These are phyloP conservation scores for Rhizomucor pusillus DNA, from an alignment of 371 early-diverging fungal genomes.

Conservation along the genomic window DNA sequence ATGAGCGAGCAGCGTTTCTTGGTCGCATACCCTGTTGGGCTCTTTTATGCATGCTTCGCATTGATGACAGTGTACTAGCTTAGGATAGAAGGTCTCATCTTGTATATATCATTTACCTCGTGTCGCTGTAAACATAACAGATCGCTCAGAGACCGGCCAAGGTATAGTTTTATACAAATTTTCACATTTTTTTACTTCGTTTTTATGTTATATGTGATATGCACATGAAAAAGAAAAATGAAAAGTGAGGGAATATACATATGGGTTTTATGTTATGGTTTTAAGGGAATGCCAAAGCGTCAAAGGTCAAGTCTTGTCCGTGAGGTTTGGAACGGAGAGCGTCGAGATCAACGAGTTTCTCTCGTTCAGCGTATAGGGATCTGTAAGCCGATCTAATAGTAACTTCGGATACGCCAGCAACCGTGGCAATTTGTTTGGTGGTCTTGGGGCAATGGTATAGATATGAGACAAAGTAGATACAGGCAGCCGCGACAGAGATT, in stretches of 20 bases:
- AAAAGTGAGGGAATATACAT: no score
- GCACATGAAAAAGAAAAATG: no score
- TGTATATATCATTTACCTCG: no score
- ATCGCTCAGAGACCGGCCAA: no score
- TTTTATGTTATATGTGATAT: no score
- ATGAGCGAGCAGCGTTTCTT: slow-evolving; percentile 92
- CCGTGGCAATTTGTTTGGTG: slow-evolving; percentile 76
- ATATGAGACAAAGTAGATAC: slow-evolving; percentile 82
- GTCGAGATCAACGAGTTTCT: slow-evolving; percentile 53
- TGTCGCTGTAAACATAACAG: no score
- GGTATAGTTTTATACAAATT: no score
- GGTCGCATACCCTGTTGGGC: slow-evolving; percentile 93
- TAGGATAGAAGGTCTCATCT: neutral
- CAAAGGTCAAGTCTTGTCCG: slow-evolving; percentile 42
- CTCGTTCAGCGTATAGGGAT: slow-evolving; percentile 62
- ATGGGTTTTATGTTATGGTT: no score
- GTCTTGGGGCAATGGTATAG: slow-evolving; percentile 65
- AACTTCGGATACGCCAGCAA: slow-evolving; percentile 88
- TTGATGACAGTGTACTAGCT: slow-evolving; percentile 87
- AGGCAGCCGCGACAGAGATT: slow-evolving; percentile 89
- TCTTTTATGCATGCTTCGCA: slow-evolving; percentile 95
- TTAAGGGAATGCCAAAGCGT: slow-evolving; percentile 50
- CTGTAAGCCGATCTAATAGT: slow-evolving; percentile 89
- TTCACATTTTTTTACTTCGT: no score
- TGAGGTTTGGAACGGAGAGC: slow-evolving; percentile 37